These are phyloP conservation scores for Kandelia obovata DNA, from an alignment of 345 rosid species.

Conservation along the genomic window DNA sequence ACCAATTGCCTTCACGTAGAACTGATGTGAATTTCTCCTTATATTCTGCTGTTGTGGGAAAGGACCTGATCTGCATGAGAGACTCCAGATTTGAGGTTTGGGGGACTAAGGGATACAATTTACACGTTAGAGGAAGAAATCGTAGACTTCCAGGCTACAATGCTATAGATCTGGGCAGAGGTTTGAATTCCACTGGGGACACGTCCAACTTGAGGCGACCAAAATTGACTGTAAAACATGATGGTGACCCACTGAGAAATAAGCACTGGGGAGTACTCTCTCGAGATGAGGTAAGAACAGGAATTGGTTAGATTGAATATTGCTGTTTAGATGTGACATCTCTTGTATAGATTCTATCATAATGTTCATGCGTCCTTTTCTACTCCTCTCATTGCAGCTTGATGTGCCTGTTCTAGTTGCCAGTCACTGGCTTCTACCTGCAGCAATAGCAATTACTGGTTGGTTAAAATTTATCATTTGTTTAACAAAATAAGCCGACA, in stretches of 20 bases:
- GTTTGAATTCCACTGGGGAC: conserved; percentile 48
- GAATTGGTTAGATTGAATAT: background rate
- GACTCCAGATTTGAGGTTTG: conserved; percentile 94
- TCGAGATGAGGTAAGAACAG: conserved; percentile 65
- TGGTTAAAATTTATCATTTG: conserved; percentile 18
- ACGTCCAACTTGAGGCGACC: conserved; percentile 34
- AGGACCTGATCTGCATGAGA: conserved; percentile 64
- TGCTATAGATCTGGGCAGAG: conserved; percentile 53
- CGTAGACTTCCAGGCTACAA: conserved; percentile 68
- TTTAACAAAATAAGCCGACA: background rate
- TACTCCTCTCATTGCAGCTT: conserved; percentile 40
- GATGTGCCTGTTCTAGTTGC: conserved; percentile 66
- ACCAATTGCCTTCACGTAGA: conserved; percentile 75
- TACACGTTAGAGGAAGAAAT: conserved; percentile 67
- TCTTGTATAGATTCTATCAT: background rate
- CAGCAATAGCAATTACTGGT: conserved; percentile 64
- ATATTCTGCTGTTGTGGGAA: conserved; percentile 73
- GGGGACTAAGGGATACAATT: conserved; percentile 83
- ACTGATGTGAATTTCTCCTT: conserved; percentile 81
- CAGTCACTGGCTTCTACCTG: conserved; percentile 79
- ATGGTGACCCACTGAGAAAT: conserved; percentile 42
- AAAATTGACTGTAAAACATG: conserved; percentile 31
- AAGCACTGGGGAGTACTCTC: conserved; percentile 56
- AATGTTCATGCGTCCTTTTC: background rate
- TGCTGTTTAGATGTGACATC: background rate